Evolutionary conservation across 371 early-diverging fungal species (phyloP).

Genomic region (Actinomucor elegans): DNA sequence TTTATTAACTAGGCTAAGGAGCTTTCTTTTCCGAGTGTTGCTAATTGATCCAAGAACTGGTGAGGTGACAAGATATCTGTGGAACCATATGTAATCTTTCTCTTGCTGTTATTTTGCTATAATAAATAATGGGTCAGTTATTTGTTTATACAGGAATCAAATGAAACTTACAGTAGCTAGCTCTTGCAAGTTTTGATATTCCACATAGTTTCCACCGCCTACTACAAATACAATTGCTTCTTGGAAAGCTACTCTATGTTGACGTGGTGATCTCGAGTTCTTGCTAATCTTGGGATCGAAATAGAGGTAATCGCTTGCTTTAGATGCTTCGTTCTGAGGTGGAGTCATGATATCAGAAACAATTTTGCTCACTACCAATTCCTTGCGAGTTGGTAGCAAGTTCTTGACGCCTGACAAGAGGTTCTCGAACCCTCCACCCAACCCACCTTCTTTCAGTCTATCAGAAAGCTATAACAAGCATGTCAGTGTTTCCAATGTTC

Average conservation of each 20-base stretch:
- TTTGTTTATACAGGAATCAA: not conserved
- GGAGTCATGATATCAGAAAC: conserved; percentile 85
- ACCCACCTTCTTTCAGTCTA: conserved; percentile 75
- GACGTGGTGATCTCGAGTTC: conserved; percentile 42
- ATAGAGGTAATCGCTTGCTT: conserved; percentile 80
- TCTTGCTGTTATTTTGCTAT: conserved; percentile 65
- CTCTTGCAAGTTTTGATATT: conserved; percentile 93
- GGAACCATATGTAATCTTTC: conserved; percentile 93
- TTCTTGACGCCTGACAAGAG: conserved; percentile 94
- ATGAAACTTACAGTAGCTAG: conserved; percentile 62
- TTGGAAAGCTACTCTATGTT: conserved; percentile 67
- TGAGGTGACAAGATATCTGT: conserved; percentile 92
- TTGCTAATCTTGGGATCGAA: conserved; percentile 85
- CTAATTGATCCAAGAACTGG: conserved; percentile 83
- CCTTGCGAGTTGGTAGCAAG: conserved; percentile 85
- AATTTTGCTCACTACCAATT: conserved; percentile 82
- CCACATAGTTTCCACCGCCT: conserved; percentile 96
- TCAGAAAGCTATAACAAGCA: conserved; percentile 62
- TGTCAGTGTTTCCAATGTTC: not conserved
- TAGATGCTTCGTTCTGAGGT: conserved; percentile 51
- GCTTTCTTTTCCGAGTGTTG: conserved; percentile 54
- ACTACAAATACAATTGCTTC: conserved; percentile 96
- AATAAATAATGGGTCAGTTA: not conserved
- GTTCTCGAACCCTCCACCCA: conserved; percentile 80
- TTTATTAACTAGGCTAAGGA: conserved; percentile 22